phyloP scores from a whole-genome alignment of 331 rosid species.

The Phaseolus coccineus region DNA sequence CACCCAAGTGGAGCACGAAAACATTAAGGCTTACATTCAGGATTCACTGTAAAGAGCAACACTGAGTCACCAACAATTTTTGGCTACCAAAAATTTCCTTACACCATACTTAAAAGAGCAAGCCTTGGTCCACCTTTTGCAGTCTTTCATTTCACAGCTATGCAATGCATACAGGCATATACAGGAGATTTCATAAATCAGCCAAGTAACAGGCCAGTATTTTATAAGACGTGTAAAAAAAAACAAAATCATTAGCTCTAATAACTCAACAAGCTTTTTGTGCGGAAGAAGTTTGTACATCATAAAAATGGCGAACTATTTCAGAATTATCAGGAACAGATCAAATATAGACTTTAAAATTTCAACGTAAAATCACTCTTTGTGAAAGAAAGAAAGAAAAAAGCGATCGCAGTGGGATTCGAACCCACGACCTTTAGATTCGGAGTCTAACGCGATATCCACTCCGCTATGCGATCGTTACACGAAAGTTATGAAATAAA shows the following conservation, averaged over 20 bases:
- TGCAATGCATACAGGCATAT: not conserved
- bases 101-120: not conserved
- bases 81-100: not conserved
- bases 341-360: not conserved
- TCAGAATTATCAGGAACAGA: not conserved
- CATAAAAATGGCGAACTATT: not conserved
- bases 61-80: not conserved
- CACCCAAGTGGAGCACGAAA: not conserved
- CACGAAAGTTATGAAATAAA: not conserved
- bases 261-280: not conserved
- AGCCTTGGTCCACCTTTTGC: not conserved
- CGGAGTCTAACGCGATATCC: constrained; percentile 99
- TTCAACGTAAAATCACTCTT: not conserved
- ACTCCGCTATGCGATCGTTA: constrained; percentile 92
- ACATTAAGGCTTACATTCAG: not conserved
- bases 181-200: not conserved
- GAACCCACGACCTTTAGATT: constrained; percentile 99
- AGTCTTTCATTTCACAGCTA: not conserved
- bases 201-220: not conserved
- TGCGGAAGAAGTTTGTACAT: not conserved
- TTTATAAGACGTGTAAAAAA: not conserved
- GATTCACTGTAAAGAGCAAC: not conserved
- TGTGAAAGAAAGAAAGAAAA: not conserved
- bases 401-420: constrained; percentile 96
- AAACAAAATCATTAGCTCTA: not conserved